Conservation (phyloP, 345 rosid species). For the Abelmoschus esculentus region DNA sequence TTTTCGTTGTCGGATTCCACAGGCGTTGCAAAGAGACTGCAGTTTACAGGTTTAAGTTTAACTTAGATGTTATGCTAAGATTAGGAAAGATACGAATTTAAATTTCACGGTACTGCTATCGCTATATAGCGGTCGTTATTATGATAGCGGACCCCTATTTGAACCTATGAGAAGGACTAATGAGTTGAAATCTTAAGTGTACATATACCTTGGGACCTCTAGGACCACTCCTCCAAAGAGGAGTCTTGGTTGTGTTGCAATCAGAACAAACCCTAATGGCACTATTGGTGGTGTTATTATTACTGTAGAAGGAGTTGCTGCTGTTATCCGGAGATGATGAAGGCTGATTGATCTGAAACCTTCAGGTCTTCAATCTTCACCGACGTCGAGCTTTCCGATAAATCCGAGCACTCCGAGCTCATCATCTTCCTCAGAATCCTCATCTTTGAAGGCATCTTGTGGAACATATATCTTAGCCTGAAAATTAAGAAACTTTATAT, state of each 20-base stretch:
- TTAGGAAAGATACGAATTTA: not conserved
- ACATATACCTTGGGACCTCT: slow-evolving; percentile 80
- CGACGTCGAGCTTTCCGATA: slow-evolving; percentile 1
- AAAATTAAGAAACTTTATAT: not conserved
- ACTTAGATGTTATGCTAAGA: not conserved
- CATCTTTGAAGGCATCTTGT: slow-evolving; percentile 69
- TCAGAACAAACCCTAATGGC: slow-evolving; percentile 73
- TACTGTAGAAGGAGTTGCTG: slow-evolving; percentile 17
- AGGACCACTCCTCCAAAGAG: slow-evolving; percentile 98
- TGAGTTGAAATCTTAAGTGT: not conserved
- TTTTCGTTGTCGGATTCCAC: slow-evolving; percentile 90
- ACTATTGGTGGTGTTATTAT: slow-evolving; percentile 9
- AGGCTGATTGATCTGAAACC: slow-evolving; percentile 14
- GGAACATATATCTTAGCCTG: slow-evolving; percentile 26
- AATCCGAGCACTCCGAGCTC: slow-evolving; percentile 17
- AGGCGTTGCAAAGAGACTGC: slow-evolving; percentile 94
- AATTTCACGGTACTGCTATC: too few species aligned
- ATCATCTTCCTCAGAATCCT: slow-evolving; percentile 77
- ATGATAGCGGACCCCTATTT: too few species aligned
- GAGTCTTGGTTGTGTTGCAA: slow-evolving; percentile 90
- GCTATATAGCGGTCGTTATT: too few species aligned
- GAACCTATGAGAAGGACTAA: not conserved
- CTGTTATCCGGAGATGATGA: slow-evolving; percentile 24
- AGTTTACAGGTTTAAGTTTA: slow-evolving; percentile 14
- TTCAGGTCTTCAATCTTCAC: slow-evolving; percentile 23